Conservation (phyloP, 371 early-diverging fungal species). For the Mucor lusitanicus region DNA sequence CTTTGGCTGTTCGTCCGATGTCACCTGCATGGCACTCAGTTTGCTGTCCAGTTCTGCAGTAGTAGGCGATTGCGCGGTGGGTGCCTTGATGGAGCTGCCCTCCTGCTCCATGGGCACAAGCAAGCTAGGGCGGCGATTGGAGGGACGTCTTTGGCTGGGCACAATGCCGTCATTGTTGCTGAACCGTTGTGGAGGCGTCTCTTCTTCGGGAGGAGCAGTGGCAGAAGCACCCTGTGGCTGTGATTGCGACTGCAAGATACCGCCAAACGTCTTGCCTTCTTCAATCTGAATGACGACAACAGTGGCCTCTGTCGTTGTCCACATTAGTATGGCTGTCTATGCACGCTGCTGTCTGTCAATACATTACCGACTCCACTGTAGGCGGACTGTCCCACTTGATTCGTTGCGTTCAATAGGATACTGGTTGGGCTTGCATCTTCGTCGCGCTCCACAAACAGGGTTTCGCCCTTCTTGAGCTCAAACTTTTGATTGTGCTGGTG, state of each 20-base stretch:
- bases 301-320: constrained; percentile 22
- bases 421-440: constrained; percentile 58
- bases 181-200: not conserved
- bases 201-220: not conserved
- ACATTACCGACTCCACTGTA: constrained; percentile 11
- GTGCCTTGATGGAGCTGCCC: not conserved
- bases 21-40: not conserved
- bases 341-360: not conserved
- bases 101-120: constrained; percentile 8
- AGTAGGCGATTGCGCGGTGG: not conserved
- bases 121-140: constrained; percentile 20
- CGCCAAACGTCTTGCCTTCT: constrained; percentile 31
- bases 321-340: not conserved
- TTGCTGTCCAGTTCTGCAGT: not conserved
- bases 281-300: constrained; percentile 29
- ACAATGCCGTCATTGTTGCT: constrained; percentile 14
- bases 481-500: constrained; percentile 17
- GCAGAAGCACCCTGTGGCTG: not conserved
- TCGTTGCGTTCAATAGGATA: constrained; percentile 27
- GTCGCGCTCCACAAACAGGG: constrained; percentile 58
- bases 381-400: not conserved
- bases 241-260: not conserved
- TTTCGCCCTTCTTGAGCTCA: constrained; percentile 39
- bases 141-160: constrained; percentile 20
- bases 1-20: not conserved